Conservation (phyloP, 768 basidiomycete species). For the Galerina marginata region DNA sequence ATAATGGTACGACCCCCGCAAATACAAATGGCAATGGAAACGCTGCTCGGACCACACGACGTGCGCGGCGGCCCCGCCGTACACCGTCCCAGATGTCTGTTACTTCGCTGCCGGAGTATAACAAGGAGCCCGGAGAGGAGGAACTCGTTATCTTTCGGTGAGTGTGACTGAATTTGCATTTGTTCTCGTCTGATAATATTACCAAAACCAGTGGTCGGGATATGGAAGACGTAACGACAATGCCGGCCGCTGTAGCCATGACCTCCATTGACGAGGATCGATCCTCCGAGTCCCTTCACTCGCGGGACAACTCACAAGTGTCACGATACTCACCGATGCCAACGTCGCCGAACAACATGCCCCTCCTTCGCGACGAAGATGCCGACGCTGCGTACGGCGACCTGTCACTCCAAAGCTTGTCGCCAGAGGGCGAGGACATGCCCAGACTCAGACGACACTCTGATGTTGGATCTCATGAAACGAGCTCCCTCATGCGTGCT, state of each 20-base stretch:
- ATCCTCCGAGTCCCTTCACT: constrained; percentile 34
- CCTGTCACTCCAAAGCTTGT: constrained; percentile 22
- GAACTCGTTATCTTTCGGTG: constrained; percentile 75
- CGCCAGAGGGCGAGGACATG: constrained; percentile 25
- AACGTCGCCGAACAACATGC: constrained; percentile 44
- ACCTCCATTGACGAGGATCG: constrained; percentile 43
- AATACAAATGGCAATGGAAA: constrained; percentile 21
- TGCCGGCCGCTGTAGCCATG: constrained; percentile 46
- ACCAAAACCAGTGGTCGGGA: constrained; percentile 50
- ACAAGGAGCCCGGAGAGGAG: constrained; percentile 83
- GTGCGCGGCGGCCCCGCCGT: constrained; percentile 50
- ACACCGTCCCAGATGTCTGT: constrained; percentile 86
- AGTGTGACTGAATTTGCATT: constrained; percentile 11
- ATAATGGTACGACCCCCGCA: constrained; percentile 16
- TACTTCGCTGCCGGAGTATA: constrained; percentile 76
- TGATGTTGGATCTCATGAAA: constrained; percentile 32
- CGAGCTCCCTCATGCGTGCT: constrained; percentile 31
- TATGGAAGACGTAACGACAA: constrained; percentile 55
- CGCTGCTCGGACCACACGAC: constrained; percentile 34
- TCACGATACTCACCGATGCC: constrained; percentile 45
- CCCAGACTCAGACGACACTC: constrained; percentile 35
- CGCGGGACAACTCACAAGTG: constrained; percentile 33
- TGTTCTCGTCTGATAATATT: not conserved
- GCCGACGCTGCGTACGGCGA: constrained; percentile 20
- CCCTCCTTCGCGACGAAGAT: constrained; percentile 44